Conservation (phyloP, 768 basidiomycete species). For the Kondoa malvinella region DNA sequence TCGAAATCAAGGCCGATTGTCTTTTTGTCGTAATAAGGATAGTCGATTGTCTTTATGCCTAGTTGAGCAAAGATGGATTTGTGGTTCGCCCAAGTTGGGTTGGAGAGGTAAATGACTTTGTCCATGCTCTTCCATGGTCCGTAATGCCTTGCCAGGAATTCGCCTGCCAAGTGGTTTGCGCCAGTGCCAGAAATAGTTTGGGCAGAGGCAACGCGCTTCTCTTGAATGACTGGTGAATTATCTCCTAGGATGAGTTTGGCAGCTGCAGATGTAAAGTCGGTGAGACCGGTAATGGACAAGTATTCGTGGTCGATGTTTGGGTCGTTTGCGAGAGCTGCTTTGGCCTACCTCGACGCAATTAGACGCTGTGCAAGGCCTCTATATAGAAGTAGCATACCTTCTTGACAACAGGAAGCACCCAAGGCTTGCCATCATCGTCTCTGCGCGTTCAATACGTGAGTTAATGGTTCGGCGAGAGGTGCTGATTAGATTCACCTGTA, state of each 20-base stretch:
- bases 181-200: conserved; percentile 97
- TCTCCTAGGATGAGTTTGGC: conserved; percentile 78
- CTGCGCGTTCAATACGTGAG: no score
- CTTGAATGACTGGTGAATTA: conserved; percentile 53
- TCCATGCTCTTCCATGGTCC: conserved; percentile 40
- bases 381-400: conserved; percentile 40
- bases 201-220: conserved; percentile 60
- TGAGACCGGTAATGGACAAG: conserved; percentile 80
- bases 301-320: conserved; percentile 80
- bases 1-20: conserved; percentile 79
- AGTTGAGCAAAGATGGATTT: conserved; percentile 76
- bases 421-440: conserved; percentile 86
- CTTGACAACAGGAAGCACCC: conserved; percentile 71
- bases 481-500: conserved; percentile 40
- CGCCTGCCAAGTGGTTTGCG: conserved; percentile 84
- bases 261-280: conserved; percentile 68
- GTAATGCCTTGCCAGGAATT: conserved; percentile 77
- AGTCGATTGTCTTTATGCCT: conserved; percentile 63
- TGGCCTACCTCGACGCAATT: conserved; percentile 42
- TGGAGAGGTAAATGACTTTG: conserved; percentile 63
- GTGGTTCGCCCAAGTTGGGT: conserved; percentile 81
- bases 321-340: conserved; percentile 45
- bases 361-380: background rate
- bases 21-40: conserved; percentile 68
- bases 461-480: no score